phyloP scores from a whole-genome alignment of 2,329 filamentous ascomycete genomes.

The Drechslera avenae region DNA sequence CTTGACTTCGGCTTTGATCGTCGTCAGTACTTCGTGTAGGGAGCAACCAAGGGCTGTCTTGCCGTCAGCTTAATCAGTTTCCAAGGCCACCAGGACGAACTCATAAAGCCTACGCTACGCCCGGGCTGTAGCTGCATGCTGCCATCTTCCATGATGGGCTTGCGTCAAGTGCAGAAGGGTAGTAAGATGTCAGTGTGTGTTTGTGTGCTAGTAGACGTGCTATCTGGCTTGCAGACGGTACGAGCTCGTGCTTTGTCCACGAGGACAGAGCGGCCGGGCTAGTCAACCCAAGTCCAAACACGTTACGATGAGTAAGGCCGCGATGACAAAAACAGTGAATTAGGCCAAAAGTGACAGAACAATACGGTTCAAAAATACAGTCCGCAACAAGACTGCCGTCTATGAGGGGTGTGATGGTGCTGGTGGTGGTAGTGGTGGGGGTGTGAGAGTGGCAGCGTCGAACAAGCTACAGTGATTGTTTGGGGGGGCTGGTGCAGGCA shows the following conservation, averaged over 20 bases:
- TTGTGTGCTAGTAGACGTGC: slow-evolving; percentile 11
- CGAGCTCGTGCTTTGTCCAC: slow-evolving; percentile 36
- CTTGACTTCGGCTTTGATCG: slow-evolving; percentile 84
- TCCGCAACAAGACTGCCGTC: neutral
- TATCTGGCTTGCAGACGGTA: slow-evolving; percentile 14
- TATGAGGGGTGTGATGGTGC: slow-evolving; percentile 17
- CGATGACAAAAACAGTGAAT: neutral
- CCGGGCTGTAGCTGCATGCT: slow-evolving; percentile 39
- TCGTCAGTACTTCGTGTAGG: slow-evolving; percentile 84
- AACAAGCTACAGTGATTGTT: neutral
- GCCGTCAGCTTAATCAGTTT: slow-evolving; percentile 19
- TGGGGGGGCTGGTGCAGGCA: too few species aligned
- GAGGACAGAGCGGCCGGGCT: slow-evolving; percentile 18
- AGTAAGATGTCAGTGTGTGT: neutral
- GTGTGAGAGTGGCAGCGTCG: neutral
- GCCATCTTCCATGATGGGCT: slow-evolving; percentile 37
- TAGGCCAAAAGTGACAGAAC: neutral
- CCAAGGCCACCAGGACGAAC: slow-evolving; percentile 28
- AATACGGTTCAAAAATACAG: neutral
- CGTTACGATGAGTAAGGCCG: neutral
- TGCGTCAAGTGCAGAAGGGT: neutral
- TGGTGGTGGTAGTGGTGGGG: slow-evolving; percentile 28
- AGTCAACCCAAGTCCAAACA: neutral
- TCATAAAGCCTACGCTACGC: slow-evolving; percentile 48
- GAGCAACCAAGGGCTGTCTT: slow-evolving; percentile 81